Evolutionary conservation across 495 filamentous ascomycete genomes (phyloP).

Genomic region (Penicillium malachiteum): DNA sequence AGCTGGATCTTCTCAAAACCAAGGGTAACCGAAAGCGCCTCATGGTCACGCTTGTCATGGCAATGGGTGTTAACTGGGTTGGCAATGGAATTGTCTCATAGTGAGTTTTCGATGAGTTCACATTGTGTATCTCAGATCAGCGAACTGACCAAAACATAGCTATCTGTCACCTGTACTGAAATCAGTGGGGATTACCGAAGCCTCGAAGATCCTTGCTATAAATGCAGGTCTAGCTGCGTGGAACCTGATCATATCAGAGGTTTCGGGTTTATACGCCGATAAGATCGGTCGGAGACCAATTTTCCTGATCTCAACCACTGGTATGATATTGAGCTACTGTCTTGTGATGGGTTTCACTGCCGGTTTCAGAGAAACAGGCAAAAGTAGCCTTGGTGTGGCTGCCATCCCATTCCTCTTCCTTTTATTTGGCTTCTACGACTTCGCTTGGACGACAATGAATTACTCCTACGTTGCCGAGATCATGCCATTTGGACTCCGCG

Average conservation of each 20-base stretch:
- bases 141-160: neutral
- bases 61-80: too few relatives aligned
- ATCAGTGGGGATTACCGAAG: slow-evolving; percentile 35
- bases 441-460: slow-evolving; percentile 30
- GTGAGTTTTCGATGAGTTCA: too few relatives aligned
- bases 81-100: too few relatives aligned
- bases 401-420: slow-evolving; percentile 60
- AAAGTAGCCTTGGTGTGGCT: slow-evolving; percentile 44
- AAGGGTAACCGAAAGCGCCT: too few relatives aligned
- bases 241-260: slow-evolving; percentile 59
- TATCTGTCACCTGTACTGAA: slow-evolving; percentile 41
- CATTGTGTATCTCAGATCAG: too few relatives aligned
- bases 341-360: slow-evolving; percentile 56
- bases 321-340: slow-evolving; percentile 56
- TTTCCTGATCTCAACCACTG: slow-evolving; percentile 57
- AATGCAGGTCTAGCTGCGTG: neutral
- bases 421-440: slow-evolving; percentile 54
- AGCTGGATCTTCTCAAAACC: too few relatives aligned
- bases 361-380: slow-evolving; percentile 43
- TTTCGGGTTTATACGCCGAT: slow-evolving; percentile 64
- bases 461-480: slow-evolving; percentile 22
- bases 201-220: slow-evolving; percentile 32
- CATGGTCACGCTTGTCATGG: too few relatives aligned
- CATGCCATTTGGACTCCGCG: slow-evolving; percentile 25
- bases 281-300: slow-evolving; percentile 55